Evolutionary conservation across 768 basidiomycete genomes (phyloP), one percentile per base, ranked within the genome.

Genomic region (Auricularia auricula-judae): DNA sequence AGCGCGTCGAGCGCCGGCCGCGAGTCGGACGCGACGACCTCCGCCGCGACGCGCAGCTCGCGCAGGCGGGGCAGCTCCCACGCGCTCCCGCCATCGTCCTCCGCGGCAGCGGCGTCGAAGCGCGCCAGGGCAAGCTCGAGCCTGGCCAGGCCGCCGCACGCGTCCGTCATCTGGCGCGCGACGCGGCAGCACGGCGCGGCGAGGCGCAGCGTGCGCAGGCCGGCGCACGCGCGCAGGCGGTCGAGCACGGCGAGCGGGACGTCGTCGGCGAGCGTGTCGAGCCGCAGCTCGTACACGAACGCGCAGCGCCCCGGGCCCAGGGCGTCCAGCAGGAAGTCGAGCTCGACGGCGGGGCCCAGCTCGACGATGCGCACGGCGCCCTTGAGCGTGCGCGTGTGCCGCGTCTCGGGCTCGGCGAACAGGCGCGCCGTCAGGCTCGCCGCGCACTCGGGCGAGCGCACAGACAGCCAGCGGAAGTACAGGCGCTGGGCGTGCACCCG

Each of bases 401-500:
- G 56, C 23, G 34, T 59, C 11, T 35, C 29, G 8, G 56, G 29
- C 56, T 59, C 56, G 56, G 0, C 39, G 3, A 59, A 35, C 3
- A 59, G 5, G 1, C 56, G 23, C 23, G 56, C 56, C 4, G 56
- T 59, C 8, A 59, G 23, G 11, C 11, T 4, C 14, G 56, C 23
- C 4, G 23, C 56, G 34, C 56, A 59, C 56, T 29, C 56, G 11
- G 29, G 29, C 23, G 82, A 83, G 61, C 78, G 76, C 56, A 90
- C 79, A 36, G 75, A 76, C 64, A 88, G 82, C 58, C 77, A 74
- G 64, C 78, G 77, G 73, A 89, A 90, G 59, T 89, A 76, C 18
- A 87, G 79, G 64, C 80, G 82, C 73, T 91, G 88, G 0, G 85
- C 80, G 35, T 80, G 76, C n/a, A 74, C 68, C 1, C 86, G 82